Conservation (phyloP, 2,329 filamentous ascomycete genomes). For the Claviceps fusiformis region DNA sequence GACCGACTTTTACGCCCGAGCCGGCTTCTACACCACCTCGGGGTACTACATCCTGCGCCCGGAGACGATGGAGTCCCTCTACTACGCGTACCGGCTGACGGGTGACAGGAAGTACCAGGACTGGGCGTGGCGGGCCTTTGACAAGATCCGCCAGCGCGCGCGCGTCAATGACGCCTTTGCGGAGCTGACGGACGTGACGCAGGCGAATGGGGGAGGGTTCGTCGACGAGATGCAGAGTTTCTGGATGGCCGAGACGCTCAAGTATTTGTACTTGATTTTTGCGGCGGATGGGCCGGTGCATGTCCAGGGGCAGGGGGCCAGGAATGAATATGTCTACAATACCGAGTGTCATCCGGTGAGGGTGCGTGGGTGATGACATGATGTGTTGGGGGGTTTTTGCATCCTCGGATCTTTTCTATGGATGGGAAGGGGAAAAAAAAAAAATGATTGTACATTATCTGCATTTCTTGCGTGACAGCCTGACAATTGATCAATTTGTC, state of each 20-base stretch:
- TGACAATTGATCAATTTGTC: too few relatives aligned
- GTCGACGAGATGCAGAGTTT: constrained; percentile 73
- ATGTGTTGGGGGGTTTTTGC: too few relatives aligned
- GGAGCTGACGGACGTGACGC: constrained; percentile 53
- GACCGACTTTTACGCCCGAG: constrained; percentile 45
- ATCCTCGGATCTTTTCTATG: too few relatives aligned
- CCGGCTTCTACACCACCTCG: constrained; percentile 59
- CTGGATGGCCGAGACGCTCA: constrained; percentile 76
- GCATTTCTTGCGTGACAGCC: too few relatives aligned
- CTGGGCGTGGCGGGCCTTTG: constrained; percentile 71
- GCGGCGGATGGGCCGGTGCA: constrained; percentile 43
- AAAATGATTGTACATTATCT: too few relatives aligned
- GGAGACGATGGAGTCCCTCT: constrained; percentile 72
- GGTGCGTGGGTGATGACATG: constrained; percentile 6
- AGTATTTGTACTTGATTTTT: constrained; percentile 67
- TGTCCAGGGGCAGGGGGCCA: constrained; percentile 33
- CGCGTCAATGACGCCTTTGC: constrained; percentile 53
- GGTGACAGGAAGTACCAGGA: constrained; percentile 64
- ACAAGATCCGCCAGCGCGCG: constrained; percentile 50
- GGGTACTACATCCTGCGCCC: constrained; percentile 56
- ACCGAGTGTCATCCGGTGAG: constrained; percentile 34
- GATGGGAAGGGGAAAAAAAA: too few relatives aligned
- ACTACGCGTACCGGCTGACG: constrained; percentile 76
- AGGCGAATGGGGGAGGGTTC: constrained; percentile 42
- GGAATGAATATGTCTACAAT: constrained; percentile 37